A percentile compares a stretch with the other conserved stretches of the same genome.
phyloP scores from a whole-genome alignment of 2,329 filamentous ascomycete species.

The Botryotinia calthae region DNA sequence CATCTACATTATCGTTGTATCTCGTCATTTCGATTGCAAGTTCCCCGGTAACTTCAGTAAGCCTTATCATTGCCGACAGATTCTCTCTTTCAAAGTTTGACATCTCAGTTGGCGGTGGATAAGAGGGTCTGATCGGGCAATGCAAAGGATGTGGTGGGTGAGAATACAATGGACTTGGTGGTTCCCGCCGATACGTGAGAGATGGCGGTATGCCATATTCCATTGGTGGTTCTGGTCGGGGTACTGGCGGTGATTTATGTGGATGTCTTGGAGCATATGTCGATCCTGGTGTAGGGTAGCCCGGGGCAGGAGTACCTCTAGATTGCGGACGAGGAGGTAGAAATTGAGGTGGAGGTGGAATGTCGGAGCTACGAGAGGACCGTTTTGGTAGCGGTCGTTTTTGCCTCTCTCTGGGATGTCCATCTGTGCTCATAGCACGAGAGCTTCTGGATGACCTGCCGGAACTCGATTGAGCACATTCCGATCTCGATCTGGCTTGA shows the following conservation, averaged over 20 bases:
- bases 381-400: neutral
- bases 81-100: neutral
- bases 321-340: neutral
- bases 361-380: neutral
- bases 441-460: neutral
- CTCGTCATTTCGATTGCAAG: neutral
- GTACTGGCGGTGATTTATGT: neutral
- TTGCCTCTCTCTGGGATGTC: neutral
- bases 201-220: no score
- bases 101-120: neutral
- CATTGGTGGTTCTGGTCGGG: neutral
- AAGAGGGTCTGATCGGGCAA: accelerated
- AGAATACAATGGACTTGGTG: neutral
- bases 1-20: neutral
- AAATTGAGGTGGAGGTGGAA: neutral
- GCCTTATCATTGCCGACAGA: neutral
- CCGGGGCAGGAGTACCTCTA: neutral
- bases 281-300: neutral
- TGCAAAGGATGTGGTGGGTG: neutral
- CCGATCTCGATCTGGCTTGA: neutral
- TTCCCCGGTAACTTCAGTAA: neutral
- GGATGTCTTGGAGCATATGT: neutral
- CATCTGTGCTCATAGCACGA: neutral
- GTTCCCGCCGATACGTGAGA: no score
- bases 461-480: neutral